Percentiles rank a stretch among this genome's conserved stretches.
These are phyloP conservation scores for Dorcoceras hygrometricum DNA, from an alignment of 257 asterid genomes.

Conservation along the genomic window DNA sequence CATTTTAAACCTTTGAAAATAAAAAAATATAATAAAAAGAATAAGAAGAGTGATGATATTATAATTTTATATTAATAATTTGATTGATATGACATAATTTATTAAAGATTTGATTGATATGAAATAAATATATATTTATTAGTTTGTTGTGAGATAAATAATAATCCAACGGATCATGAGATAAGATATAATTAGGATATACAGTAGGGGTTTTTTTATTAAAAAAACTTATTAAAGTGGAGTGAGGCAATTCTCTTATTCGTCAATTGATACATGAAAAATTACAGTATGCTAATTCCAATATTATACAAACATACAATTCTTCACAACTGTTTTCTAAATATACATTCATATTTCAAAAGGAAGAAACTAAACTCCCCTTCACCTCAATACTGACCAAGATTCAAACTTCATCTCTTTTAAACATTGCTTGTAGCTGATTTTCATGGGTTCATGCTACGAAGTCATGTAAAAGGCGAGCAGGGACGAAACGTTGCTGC, in stretches of 20 bases:
- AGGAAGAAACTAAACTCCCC: conserved; percentile 19
- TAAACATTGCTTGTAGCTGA: neutral
- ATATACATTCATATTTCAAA: conserved; percentile 33
- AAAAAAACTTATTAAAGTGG: neutral
- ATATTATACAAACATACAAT: conserved; percentile 26
- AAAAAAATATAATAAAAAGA: too few species aligned
- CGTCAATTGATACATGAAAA: conserved; percentile 28
- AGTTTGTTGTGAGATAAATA: too few species aligned
- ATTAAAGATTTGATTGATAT: too few species aligned
- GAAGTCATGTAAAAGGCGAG: conserved; percentile 45
- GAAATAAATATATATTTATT: too few species aligned
- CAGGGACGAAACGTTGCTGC: conserved; percentile 45
- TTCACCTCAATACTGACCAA: neutral
- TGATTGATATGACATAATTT: too few species aligned
- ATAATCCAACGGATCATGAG: too few species aligned
- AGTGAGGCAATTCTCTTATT: conserved; percentile 24
- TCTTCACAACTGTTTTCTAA: conserved; percentile 35
- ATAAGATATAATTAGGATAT: too few species aligned
- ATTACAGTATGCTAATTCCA: conserved; percentile 29
- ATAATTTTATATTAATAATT: too few species aligned
- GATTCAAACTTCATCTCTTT: neutral
- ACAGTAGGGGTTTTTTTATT: too few species aligned
- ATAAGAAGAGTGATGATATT: too few species aligned
- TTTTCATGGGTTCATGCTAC: conserved; percentile 24
- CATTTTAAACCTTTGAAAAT: too few species aligned